Conservation (phyloP, 805 yeast species). For the Schizosaccharomyces cryophilus region DNA sequence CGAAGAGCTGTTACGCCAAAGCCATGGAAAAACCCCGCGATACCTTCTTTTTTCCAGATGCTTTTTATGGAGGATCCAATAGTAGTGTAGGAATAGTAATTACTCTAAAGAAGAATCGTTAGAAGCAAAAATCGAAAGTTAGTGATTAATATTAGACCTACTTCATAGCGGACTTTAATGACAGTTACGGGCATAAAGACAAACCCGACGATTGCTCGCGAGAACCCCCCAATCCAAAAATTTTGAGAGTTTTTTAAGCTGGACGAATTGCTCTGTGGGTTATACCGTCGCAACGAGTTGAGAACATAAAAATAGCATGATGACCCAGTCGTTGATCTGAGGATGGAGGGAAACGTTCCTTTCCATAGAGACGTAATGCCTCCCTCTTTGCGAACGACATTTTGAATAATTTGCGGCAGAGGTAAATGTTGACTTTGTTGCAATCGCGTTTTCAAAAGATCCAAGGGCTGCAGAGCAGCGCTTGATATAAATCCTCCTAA, state of each 20-base stretch:
- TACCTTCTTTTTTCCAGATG: conserved; percentile 28
- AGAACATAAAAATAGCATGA: conserved; percentile 61
- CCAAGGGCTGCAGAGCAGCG: conserved; percentile 64
- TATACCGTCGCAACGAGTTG: conserved; percentile 26
- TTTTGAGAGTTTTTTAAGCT: conserved; percentile 46
- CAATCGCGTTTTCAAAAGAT: conserved; percentile 62
- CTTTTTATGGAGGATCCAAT: conserved; percentile 33
- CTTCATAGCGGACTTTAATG: conserved; percentile 47
- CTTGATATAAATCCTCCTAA: conserved; percentile 48
- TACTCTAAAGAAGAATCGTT: conserved; percentile 20
- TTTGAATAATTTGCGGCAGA: neutral
- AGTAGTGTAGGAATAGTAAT: conserved; percentile 39
- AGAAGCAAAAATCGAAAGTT: neutral
- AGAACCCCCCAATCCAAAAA: conserved; percentile 47
- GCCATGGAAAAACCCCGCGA: conserved; percentile 61
- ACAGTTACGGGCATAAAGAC: conserved; percentile 88
- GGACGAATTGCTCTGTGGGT: conserved; percentile 27
- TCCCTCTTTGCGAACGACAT: conserved; percentile 2
- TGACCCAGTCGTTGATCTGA: conserved; percentile 76
- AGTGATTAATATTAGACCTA: neutral
- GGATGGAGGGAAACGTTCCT: conserved; percentile 75
- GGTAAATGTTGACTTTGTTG: conserved; percentile 25
- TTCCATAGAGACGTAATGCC: conserved; percentile 40
- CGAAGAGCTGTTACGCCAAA: conserved; percentile 66
- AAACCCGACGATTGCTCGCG: conserved; percentile 63